Evolutionary conservation across 345 rosid species (phyloP).

Genomic region (Bretschneidera sinensis): DNA sequence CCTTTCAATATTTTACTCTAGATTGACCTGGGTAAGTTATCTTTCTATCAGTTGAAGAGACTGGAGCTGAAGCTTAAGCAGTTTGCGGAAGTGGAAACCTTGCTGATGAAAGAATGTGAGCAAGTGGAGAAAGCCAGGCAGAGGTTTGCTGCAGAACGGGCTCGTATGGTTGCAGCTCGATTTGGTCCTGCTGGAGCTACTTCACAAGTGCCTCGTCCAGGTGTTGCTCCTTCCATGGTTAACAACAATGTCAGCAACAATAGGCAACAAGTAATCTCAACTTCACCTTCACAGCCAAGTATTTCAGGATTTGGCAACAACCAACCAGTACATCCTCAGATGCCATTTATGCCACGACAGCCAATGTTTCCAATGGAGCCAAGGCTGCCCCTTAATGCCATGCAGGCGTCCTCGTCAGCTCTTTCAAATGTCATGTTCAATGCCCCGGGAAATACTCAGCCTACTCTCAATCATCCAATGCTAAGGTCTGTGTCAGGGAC

Average conservation of each 20-base stretch:
- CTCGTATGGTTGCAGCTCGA: constrained; percentile 56
- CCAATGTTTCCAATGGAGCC: constrained; percentile 65
- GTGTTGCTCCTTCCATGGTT: constrained; percentile 47
- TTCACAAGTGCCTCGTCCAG: constrained; percentile 44
- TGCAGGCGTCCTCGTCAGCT: constrained; percentile 62
- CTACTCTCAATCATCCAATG: constrained; percentile 55
- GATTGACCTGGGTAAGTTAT: constrained; percentile 9
- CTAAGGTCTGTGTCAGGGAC: constrained; percentile 61
- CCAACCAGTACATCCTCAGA: constrained; percentile 61
- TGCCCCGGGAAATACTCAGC: constrained; percentile 43
- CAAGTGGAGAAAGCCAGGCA: constrained; percentile 95
- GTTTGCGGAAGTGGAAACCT: constrained; percentile 91
- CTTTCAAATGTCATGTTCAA: constrained; percentile 52
- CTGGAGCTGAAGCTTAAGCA: constrained; percentile 97
- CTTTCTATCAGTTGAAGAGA: constrained; percentile 67
- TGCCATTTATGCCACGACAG: constrained; percentile 80
- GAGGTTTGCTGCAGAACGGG: constrained; percentile 69
- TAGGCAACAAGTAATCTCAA: constrained; percentile 48
- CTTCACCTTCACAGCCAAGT: constrained; percentile 61
- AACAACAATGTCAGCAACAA: constrained; percentile 43
- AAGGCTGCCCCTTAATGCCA: constrained; percentile 55
- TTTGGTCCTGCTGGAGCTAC: constrained; percentile 50
- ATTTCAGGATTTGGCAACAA: constrained; percentile 49
- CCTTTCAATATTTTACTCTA: neutral
- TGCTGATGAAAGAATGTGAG: constrained; percentile 93